These are phyloP conservation scores for Pinus taeda DNA, from an alignment of 75 land plant species.

Conservation along the genomic window DNA sequence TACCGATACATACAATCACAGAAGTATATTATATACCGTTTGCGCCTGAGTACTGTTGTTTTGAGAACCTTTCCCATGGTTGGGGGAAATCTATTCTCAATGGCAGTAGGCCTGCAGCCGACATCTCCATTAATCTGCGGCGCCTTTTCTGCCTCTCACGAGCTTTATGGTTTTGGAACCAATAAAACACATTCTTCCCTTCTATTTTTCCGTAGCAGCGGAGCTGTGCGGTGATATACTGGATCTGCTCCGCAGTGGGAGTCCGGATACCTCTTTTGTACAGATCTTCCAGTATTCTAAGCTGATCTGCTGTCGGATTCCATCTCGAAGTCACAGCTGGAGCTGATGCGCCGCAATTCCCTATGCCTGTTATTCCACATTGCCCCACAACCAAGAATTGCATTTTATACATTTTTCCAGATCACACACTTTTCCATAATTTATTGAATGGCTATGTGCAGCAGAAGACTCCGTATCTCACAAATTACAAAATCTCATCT, in stretches of 20 bases:
- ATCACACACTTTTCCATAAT: not conserved
- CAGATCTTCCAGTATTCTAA: constrained; percentile 43
- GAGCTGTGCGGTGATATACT: constrained; percentile 55
- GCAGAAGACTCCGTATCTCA: not conserved
- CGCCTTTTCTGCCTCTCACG: constrained; percentile 54
- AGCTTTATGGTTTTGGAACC: constrained; percentile 78
- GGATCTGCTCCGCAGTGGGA: constrained; percentile 59
- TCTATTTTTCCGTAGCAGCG: constrained; percentile 59
- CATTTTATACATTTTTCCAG: not conserved
- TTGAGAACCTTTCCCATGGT: not conserved
- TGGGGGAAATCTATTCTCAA: not conserved
- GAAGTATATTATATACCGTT: not conserved
- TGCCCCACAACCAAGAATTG: not conserved
- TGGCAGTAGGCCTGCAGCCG: not conserved
- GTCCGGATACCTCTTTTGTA: constrained; percentile 48
- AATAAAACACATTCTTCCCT: constrained; percentile 70
- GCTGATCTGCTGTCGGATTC: constrained; percentile 67
- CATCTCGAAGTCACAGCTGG: constrained; percentile 46
- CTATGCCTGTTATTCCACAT: not conserved
- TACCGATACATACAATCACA: not conserved
- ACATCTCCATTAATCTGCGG: constrained; percentile 4
- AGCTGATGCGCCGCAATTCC: not conserved
- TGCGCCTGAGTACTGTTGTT: not conserved
- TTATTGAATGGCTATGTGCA: not conserved
- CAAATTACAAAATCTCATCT: too few species aligned